A percentile compares a stretch with the other conserved stretches of the same genome.
phyloP scores from a whole-genome alignment of 768 basidiomycete genomes.

The Auriscalpium orientale region DNA sequence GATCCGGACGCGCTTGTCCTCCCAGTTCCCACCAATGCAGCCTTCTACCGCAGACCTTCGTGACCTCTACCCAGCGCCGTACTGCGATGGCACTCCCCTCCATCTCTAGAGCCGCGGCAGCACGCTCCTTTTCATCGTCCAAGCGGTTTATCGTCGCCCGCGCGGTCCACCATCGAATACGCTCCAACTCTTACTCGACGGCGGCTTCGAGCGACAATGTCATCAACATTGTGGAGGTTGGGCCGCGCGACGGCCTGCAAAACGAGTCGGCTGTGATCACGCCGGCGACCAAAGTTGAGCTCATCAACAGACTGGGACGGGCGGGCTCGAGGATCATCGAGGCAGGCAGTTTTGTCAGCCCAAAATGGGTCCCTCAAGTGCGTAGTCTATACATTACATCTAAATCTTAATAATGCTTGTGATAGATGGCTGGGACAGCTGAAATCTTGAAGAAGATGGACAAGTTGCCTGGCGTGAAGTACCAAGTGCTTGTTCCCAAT shows the following conservation, averaged over 20 bases:
- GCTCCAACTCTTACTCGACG: slow-evolving; percentile 1
- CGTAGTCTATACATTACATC: slow-evolving; percentile 3
- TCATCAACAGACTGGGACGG: slow-evolving; percentile 64
- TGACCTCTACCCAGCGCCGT: no score
- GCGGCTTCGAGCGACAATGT: slow-evolving; percentile 8
- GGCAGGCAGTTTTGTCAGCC: slow-evolving; percentile 85
- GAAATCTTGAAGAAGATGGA: slow-evolving; percentile 60
- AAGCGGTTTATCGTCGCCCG: no score
- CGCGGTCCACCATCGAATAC: no score
- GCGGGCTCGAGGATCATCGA: slow-evolving; percentile 71
- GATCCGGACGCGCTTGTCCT: no score
- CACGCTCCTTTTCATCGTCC: no score
- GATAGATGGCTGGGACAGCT: slow-evolving; percentile 81
- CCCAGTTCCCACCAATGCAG: no score
- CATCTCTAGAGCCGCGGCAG: no score
- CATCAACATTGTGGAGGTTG: slow-evolving; percentile 80
- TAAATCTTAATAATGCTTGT: neutral
- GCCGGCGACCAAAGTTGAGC: slow-evolving; percentile 66
- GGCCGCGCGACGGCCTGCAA: slow-evolving; percentile 87
- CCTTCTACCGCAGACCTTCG: no score
- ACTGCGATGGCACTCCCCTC: no score
- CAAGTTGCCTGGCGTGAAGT: slow-evolving; percentile 46
- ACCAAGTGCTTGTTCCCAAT: slow-evolving; percentile 80
- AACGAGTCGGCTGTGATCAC: slow-evolving; percentile 75
- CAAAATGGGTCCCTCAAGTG: slow-evolving; percentile 91